Evolutionary conservation across 495 filamentous ascomycete genomes (phyloP), one percentile per base, ranked within the genome.

Genomic region (Pseudoneurospora amorphoporcata): DNA sequence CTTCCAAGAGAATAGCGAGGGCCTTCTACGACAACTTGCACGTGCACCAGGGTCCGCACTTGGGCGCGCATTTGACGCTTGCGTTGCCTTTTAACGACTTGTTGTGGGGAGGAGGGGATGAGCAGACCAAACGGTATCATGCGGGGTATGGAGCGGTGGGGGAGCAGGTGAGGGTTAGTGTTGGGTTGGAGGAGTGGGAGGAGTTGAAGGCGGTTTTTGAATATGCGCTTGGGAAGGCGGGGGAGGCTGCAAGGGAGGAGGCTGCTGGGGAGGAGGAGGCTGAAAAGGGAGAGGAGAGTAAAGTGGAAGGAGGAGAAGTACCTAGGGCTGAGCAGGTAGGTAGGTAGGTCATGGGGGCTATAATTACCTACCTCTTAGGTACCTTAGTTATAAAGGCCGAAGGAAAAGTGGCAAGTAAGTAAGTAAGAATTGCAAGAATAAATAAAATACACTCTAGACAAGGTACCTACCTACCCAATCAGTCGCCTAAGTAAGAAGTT

Each of bases 31-130:
- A 87, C 68, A 74, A 74, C 70, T 43, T 85, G 40, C 72, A 79
- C 23, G 75, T 86, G 39, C 80, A 82, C 73, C 76, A 80, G 17
- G 83, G 84, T 9, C 85, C 85, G 2, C 84, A 86, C 75, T 74
- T 87, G 3, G 85, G 85, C 0, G 85, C 84, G 23, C 83, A 86
- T 75, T 74, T 81, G 69, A 86, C 84, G 8, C 72, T 87, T 2
- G 78, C 77, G 2, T 47, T 85, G 40, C 76, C 83, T 12, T 86
- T 83, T 75, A 82, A 81, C 69, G 81, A 78, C 19, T 70, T 71
- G 10, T 68, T 83, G 12, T 84, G 82, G 76, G 79, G 78, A 8
- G 75, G 74, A 16, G 65, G 77, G 16, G 43, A 72, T 23, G 23
- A 23, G 10, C 77, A 76, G 8, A 69, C 68, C 8, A 68, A 68